Base-by-base conservation (phyloP, 2,329 filamentous ascomycete genomes). In the Purpureocillium lavendulum region DNA sequence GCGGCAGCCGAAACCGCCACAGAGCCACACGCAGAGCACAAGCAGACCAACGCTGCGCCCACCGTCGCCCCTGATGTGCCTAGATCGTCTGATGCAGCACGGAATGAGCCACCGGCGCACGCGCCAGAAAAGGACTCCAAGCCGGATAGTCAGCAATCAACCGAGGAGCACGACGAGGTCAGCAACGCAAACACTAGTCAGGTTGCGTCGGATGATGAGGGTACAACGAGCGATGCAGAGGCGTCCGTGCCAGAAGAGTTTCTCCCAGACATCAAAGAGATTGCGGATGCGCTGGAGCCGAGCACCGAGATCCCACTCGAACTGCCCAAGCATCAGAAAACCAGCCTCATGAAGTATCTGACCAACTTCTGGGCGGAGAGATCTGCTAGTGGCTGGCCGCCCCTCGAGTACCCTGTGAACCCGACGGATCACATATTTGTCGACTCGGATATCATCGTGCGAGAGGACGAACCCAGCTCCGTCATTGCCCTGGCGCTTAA, bases 341-440 rank as follows among this genome's bases (percentile, higher is more conserved):
- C 81, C 41, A 96, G 88, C 34, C 69, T 97, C 48, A 84, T 98
- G 77, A 95, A 94, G 57, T 88, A 96, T 67, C 72, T 98, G 34
- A 92, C 88, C 13, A 96, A 90, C 53, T 98, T 98, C 61, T 98
- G 92, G 92, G 94, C 92, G 3, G 94, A 98, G 62, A 80, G 92
- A 39, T 97, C 92, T 35, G 87, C 94, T 17, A 96, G 88, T 59
- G 89, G 90, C 30, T 98, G 92, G 92, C 76, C 84, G 6, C 78
- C 84, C 16, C 73, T 98, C 15, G 92, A 98, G 40, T 98, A 98
- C 53, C 94, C 94, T 3, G 75, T 97, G 46, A 84, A 78, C 48
- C 71, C 83, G 34, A 86, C 82, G 13, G 92, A 98, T 57, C 92
- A 98, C 59, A 89, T 98, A 35, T 97, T 97, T 64, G 85, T 88